Evolutionary conservation across 352 stramenopile genomes (phyloP), one percentile per base, ranked within the genome.

Genomic region (Globisporangium carolinianum): DNA sequence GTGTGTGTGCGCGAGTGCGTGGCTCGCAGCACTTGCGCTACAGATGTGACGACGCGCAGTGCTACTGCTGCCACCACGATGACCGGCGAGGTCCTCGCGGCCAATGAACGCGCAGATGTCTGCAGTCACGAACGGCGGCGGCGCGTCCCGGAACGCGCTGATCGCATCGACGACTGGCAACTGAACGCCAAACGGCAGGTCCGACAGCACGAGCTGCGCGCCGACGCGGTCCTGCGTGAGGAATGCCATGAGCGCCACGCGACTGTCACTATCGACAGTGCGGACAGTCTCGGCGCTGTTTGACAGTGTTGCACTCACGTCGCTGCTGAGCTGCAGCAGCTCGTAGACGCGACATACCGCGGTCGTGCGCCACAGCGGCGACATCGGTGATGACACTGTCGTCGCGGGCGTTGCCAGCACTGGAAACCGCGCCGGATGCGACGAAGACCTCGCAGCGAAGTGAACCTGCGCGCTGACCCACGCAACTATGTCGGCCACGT

Each of bases 91-190:
- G 54, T 92, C 83, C 58, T 83, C 72, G 48, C 83, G 57, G 1
- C 78, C 75, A 36, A 93, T 75, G 7, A 86, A 84, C 4, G 57
- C 49, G 42, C 73, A 83, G 7, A 90, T 62, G 8, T 78, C 72
- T 59, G 83, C 67, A 6, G 68, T 87, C 14, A 85, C 73, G 49
- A 69, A 81, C 50, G 62, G 67, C 5, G 83, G 81, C 7, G 83
- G 81, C 36, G 81, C 64, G 32, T 88, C 68, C 38, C 84, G 79
- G 51, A 86, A 80, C 17, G 74, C 60, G 17, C 67, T 65, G 59
- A 90, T 86, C 3, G 67, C 69, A 47, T 90, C 69, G 15, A 77
- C 36, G 14, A 93, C 72, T 11, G 79, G 73, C 55, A 85, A 79
- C 5, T 70, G 71, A 53, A 93, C 53, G 10, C 80, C 70, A 63